These are phyloP conservation scores for Saprolegnia parasitica DNA, from an alignment of 352 stramenopile genomes.

Conservation along the genomic window DNA sequence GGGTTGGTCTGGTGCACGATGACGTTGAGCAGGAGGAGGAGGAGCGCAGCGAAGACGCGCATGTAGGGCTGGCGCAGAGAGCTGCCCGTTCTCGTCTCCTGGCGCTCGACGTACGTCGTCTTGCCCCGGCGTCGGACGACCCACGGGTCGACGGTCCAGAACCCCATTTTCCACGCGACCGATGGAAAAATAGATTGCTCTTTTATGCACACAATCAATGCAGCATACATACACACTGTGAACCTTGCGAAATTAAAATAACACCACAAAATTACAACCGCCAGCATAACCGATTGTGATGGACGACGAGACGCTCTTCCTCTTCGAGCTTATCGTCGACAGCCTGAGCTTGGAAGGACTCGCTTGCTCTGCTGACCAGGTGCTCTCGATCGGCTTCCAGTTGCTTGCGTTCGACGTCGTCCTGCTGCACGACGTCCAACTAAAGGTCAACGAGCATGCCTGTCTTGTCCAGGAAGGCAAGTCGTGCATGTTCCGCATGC, in stretches of 20 bases:
- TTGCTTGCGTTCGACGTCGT: conserved; percentile 27
- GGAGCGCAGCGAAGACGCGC: conserved; percentile 5
- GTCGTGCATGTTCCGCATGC: conserved; percentile 30
- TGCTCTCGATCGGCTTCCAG: conserved; percentile 20
- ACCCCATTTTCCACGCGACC: conserved; percentile 5
- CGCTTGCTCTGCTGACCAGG: not conserved
- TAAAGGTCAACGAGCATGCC: not conserved
- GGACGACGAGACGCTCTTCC: conserved; percentile 16
- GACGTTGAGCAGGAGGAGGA: conserved; percentile 22
- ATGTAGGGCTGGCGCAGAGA: conserved; percentile 22
- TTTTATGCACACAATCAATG: not conserved
- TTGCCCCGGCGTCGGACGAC: conserved; percentile 15
- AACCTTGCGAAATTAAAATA: not conserved
- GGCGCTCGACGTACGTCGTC: conserved; percentile 27
- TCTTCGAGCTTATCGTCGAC: conserved; percentile 26
- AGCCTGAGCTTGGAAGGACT: not conserved
- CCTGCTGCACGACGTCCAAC: conserved; percentile 10
- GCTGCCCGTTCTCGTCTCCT: conserved; percentile 23
- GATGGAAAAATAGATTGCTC: conserved; percentile 13
- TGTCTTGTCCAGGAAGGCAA: conserved; percentile 17
- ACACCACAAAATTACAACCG: not conserved
- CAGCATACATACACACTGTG: conserved; percentile 10
- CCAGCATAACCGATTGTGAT: not conserved
- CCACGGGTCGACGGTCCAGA: conserved; percentile 22
- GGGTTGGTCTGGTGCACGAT: conserved; percentile 23